These are phyloP conservation scores for Cucumis variabilis DNA, from an alignment of 331 rosid species.

Conservation along the genomic window DNA sequence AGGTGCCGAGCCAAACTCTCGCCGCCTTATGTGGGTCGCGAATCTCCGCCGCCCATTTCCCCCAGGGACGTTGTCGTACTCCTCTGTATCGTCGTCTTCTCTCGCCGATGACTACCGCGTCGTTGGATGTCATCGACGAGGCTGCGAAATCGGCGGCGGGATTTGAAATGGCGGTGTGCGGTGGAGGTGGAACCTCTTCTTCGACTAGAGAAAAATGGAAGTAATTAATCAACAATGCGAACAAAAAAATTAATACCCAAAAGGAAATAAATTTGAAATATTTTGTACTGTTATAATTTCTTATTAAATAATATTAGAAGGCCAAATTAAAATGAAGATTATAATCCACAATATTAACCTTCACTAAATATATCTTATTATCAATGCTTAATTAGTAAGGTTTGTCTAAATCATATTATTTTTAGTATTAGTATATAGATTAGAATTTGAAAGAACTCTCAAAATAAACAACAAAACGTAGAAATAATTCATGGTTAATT, in stretches of 20 bases:
- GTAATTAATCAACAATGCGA: neutral
- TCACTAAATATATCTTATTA: too few species aligned
- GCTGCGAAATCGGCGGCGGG: neutral
- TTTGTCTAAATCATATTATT: too few species aligned
- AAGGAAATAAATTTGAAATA: too few species aligned
- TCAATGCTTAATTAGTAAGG: too few species aligned
- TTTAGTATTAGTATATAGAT: too few species aligned
- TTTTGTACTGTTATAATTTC: neutral
- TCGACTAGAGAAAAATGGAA: neutral
- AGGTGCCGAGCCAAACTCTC: conserved; percentile 97
- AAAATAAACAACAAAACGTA: too few species aligned
- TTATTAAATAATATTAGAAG: neutral
- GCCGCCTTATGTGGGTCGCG: conserved; percentile 98
- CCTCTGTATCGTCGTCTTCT: conserved; percentile 87
- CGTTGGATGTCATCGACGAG: conserved; percentile 33
- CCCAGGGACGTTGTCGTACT: conserved; percentile 99
- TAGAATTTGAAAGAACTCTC: too few species aligned
- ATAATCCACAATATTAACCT: too few species aligned
- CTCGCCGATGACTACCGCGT: conserved; percentile 51
- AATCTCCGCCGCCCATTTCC: conserved; percentile 99
- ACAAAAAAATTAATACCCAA: neutral
- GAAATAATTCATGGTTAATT: too few species aligned
- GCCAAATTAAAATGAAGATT: too few species aligned
- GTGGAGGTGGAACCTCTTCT: neutral
- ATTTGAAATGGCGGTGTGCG: neutral